Conservation (phyloP, 208 protist genomes). For the Acanthamoeba divionensis region DNA sequence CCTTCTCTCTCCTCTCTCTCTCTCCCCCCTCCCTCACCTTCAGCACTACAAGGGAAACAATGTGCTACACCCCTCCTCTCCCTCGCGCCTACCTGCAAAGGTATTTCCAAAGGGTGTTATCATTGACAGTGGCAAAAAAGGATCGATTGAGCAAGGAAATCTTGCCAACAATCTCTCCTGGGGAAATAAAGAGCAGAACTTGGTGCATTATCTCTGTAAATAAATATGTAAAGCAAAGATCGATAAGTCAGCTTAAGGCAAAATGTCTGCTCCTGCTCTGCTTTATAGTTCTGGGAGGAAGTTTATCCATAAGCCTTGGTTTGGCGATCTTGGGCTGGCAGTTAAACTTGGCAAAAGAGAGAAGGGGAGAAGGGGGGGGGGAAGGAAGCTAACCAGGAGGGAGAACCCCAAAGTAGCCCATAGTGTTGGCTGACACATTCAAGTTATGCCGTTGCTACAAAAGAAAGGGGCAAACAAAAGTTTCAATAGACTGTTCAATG, state of each 20-base stretch:
- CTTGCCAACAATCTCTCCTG: not conserved
- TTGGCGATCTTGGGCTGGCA: too few relatives aligned
- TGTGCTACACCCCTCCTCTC: not conserved
- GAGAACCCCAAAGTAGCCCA: conserved; percentile 1
- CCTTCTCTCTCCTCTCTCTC: too few relatives aligned
- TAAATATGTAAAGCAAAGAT: too few relatives aligned
- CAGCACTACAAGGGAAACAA: not conserved
- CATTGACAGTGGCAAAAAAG: not conserved
- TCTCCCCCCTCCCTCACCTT: too few relatives aligned
- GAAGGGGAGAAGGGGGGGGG: not conserved
- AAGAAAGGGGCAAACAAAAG: too few relatives aligned
- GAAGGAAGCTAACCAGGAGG: not conserved
- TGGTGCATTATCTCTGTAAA: conserved; percentile 45
- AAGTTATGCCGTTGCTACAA: not conserved
- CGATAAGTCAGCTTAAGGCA: too few relatives aligned
- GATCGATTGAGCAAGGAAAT: not conserved
- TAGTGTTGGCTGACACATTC: not conserved
- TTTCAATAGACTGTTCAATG: too few relatives aligned
- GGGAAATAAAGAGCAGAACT: not conserved
- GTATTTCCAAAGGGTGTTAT: conserved; percentile 12
- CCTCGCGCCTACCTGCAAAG: not conserved
- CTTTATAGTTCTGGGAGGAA: too few relatives aligned
- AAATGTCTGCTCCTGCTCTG: too few relatives aligned
- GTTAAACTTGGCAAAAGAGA: not conserved
- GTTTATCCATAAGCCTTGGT: too few relatives aligned